A percentile compares a stretch with the other conserved stretches of the same genome.
phyloP scores from a whole-genome alignment of 164 flowering plant genomes.

The Protea cynaroides region DNA sequence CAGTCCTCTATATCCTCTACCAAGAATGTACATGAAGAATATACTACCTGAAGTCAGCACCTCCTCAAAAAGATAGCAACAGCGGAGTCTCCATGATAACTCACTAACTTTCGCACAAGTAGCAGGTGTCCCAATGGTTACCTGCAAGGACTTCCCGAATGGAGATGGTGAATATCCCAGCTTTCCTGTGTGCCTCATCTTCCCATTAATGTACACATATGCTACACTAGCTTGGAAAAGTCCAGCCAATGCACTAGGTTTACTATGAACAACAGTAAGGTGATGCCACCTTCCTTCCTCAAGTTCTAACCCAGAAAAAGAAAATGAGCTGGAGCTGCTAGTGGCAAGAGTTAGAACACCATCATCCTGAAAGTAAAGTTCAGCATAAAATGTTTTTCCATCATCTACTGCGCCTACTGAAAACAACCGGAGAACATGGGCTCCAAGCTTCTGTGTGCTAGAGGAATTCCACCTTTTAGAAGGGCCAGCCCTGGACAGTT shows the following conservation, averaged over 20 bases:
- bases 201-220: conserved; percentile 84
- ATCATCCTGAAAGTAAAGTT: conserved; percentile 89
- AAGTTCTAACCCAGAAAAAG: conserved; percentile 81
- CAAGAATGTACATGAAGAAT: conserved; percentile 96
- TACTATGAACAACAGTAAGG: conserved; percentile 96
- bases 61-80: conserved; percentile 95
- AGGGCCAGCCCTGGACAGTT: conserved; percentile 34
- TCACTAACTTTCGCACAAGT: conserved; percentile 57
- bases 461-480: conserved; percentile 35
- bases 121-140: conserved; percentile 77
- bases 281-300: conserved; percentile 98
- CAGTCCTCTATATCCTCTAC: conserved; percentile 96
- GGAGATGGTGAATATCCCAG: conserved; percentile 98
- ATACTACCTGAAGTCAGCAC: conserved; percentile 87
- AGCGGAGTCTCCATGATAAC: conserved; percentile 81
- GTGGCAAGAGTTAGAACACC: conserved; percentile 90
- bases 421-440: conserved; percentile 60
- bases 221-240: conserved; percentile 98
- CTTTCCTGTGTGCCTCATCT: conserved; percentile 91
- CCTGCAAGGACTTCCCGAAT: conserved; percentile 83
- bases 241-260: conserved; percentile 99
- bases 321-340: conserved; percentile 71
- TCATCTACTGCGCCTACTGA: conserved; percentile 80
- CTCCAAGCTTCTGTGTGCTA: conserved; percentile 31
- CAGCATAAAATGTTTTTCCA: conserved; percentile 67